Base-by-base conservation (phyloP, 2,329 filamentous ascomycete species). In the Fusarium algeriense region DNA sequence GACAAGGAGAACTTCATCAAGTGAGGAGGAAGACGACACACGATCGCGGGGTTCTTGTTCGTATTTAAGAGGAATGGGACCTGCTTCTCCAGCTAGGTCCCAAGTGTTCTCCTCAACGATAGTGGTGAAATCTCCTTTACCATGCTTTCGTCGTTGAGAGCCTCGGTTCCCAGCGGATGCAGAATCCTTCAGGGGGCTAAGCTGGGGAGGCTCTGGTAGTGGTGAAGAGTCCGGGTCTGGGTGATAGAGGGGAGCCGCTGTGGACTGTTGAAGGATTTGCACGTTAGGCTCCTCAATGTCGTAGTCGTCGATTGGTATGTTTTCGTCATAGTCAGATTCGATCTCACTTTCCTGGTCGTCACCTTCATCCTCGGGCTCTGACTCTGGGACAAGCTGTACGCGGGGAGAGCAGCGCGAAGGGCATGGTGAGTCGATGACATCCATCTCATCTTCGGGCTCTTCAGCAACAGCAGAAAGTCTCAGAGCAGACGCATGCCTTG, bases 101-200 rank as follows among this genome's bases (percentile, higher is more conserved):
- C 79, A 81, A 0, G 82, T 83, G 28, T 83, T 85, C 64, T 88
- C 86, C 69, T 88, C 85, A 3, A 83, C 64, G 32, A 85, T 85
- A 3, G 85, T 83, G 1, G 81, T 80, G 67, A 84, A 85, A 15
- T 85, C 82, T 10, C 81, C 82, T 58, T 82, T 80, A 45, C 81
- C 71, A 12, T 70, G 49, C 32, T 74, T 77, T 23, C 70, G 68
- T 23, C 70, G 71, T 14, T 80, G 67, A 50, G 78, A 64, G 37
- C 82, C 78, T 69, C 82, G 69, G 71, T 89, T 89, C 5, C 85
- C 87, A 0, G 86, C 85, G 3, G 85, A 83, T 14, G 81, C 80
- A 4, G 84, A 86, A 63, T 87, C 85, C 52, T 84, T 84, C 1
- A 91, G 80, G 2, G 88, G 88, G 50, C 83, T 86, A 50, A 86